phyloP scores from a whole-genome alignment of 2,329 filamentous ascomycete genomes.

The Fusarium pseudoanthophilum region DNA sequence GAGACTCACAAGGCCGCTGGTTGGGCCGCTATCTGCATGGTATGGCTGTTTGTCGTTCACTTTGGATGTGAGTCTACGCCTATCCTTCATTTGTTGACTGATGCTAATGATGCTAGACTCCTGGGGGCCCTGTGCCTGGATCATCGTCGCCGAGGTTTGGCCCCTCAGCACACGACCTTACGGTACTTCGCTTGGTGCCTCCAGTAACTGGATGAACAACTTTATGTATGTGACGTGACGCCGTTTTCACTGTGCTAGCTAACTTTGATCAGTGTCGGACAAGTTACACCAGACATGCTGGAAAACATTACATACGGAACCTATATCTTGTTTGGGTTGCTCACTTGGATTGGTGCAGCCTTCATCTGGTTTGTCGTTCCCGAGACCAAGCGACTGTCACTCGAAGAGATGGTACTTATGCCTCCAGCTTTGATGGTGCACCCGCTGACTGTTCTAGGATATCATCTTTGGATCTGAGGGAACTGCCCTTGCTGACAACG shows the following conservation, averaged over 20 bases:
- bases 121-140: slow-evolving; percentile 81
- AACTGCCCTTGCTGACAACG: slow-evolving; percentile 72
- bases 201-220: slow-evolving; percentile 72
- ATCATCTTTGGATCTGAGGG: slow-evolving; percentile 74
- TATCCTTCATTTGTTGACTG: rapidly evolving
- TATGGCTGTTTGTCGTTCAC: slow-evolving; percentile 79
- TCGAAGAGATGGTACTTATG: slow-evolving; percentile 69
- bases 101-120: slow-evolving; percentile 53
- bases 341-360: slow-evolving; percentile 70
- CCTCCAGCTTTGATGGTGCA: rapidly evolving
- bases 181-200: slow-evolving; percentile 75
- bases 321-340: slow-evolving; percentile 74
- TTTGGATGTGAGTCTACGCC: slow-evolving; percentile 64
- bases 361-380: slow-evolving; percentile 73
- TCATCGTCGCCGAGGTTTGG: slow-evolving; percentile 80
- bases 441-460: slow-evolving; percentile 55
- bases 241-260: background rate
- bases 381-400: slow-evolving; percentile 70
- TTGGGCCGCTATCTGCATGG: slow-evolving; percentile 75
- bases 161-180: slow-evolving; percentile 76
- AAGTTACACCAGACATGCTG: slow-evolving; percentile 77
- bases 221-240: slow-evolving; percentile 54
- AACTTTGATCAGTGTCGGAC: slow-evolving; percentile 60
- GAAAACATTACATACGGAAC: slow-evolving; percentile 73
- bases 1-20: slow-evolving; percentile 66